Conservation (phyloP, 163 green algal species). For the Scenedesmus sp. region DNA sequence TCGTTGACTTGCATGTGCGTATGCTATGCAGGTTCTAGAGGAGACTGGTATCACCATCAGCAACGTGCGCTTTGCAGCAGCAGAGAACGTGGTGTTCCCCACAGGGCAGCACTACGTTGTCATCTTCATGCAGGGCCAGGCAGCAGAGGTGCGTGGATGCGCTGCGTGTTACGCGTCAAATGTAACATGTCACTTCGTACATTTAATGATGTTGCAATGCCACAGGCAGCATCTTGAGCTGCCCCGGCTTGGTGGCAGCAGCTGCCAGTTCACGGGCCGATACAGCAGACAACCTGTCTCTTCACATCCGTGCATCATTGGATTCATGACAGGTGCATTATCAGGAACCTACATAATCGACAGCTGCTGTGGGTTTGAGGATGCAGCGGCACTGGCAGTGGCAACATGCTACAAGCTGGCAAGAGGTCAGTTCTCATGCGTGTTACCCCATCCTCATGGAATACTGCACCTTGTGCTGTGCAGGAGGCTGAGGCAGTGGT, state of each 20-base stretch:
- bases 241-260: background rate
- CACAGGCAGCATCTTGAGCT: background rate
- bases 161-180: background rate
- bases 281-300: background rate
- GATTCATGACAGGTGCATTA: too few relatives aligned
- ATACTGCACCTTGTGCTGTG: background rate
- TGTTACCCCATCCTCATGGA: background rate
- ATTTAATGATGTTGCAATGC: background rate
- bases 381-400: too few relatives aligned
- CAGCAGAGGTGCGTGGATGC: background rate
- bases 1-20: background rate
- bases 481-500: conserved; percentile 12
- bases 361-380: too few relatives aligned
- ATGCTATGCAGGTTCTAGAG: conserved; percentile 36
- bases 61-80: conserved; percentile 19
- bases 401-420: too few relatives aligned
- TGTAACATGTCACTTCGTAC: background rate
- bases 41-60: conserved; percentile 30
- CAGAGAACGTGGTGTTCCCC: conserved; percentile 45
- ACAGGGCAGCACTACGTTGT: conserved; percentile 45
- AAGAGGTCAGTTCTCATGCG: too few relatives aligned
- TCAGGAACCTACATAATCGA: too few relatives aligned
- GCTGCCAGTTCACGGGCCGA: background rate
- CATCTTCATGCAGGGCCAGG: conserved; percentile 28
- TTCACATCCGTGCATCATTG: too few relatives aligned